Evolutionary conservation across 805 yeast species (phyloP), one percentile per base, ranked within the genome.

Genomic region (Schizosaccharomyces cryophilus): DNA sequence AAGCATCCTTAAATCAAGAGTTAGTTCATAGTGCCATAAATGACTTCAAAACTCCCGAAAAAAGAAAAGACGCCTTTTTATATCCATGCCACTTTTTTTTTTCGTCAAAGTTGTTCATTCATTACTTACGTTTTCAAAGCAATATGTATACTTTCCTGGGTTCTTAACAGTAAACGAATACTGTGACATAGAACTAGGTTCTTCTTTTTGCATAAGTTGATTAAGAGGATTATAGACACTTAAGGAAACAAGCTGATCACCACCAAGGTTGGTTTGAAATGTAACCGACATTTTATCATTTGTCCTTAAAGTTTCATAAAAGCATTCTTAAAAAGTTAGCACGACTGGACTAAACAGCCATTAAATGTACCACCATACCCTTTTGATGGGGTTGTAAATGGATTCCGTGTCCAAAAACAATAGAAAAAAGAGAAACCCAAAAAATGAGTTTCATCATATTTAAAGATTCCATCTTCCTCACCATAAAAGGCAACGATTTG

Each of bases 261-360:
- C 45, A 9, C 47, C 42, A 55, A 42, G 30, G 51, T 38, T 26
- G 24, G 35, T 94, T 74, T 90, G 98, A 79, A 84, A 90, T 59
- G 87, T 78, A 64, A 90, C 83, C 21, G 95, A 84, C 66, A 90
- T 75, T 71, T 85, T 87, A 73, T 90, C 98, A 66, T 86, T 85
- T 67, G 77, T 77, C 70, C 83, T 85, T 74, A 93, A 77, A 62
- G 77, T 77, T 70, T 93, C 97, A 67, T 78, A 87, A 73, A 87
- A 90, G 73, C 98, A 90, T 68, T 64, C 68, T 63, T n/a, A 45
- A 26, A 13, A 1, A 19, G 29, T 51, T 24, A 24, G 26, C 56
- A 24, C 4, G 30, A 11, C 17, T 4, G 24, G 24, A 24, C 56
- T 51, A 21, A 29, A 51, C 54, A 51, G 15, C 6, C n/a, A 21